phyloP scores from a whole-genome alignment of 176 grass and related monocot genomes.

The Microstegium vimineum region DNA sequence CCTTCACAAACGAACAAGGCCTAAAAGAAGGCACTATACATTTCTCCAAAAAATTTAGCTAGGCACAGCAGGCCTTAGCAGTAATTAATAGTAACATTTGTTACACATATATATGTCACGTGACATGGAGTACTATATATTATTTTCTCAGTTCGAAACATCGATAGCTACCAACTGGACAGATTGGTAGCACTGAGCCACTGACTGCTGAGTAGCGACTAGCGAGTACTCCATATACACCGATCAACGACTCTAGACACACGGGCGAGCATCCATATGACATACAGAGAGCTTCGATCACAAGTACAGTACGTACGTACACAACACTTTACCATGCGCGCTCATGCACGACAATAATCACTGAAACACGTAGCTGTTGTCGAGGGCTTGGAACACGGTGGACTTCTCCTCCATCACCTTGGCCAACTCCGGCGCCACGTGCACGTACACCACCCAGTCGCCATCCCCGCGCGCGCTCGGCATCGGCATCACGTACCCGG shows the following conservation, averaged over 20 bases:
- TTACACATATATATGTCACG: too few species aligned
- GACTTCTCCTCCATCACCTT: conserved; percentile 51
- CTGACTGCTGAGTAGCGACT: too few species aligned
- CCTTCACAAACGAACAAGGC: too few species aligned
- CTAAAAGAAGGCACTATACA: too few species aligned
- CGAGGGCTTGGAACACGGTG: conserved; percentile 37
- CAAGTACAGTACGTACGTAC: too few species aligned
- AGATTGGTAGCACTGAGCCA: neutral
- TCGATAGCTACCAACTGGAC: neutral
- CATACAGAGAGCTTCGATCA: neutral
- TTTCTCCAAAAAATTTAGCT: too few species aligned
- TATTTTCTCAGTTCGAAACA: too few species aligned
- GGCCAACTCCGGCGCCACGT: conserved; percentile 30
- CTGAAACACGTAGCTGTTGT: conserved; percentile 38
- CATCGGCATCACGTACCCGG: conserved; percentile 77
- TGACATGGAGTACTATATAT: too few species aligned
- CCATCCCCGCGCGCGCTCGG: conserved; percentile 43
- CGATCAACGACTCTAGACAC: neutral
- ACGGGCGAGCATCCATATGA: neutral
- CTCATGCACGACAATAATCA: neutral
- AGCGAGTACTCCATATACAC: neutral
- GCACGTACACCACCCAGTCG: conserved; percentile 70
- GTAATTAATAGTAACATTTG: too few species aligned
- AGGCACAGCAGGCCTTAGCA: too few species aligned
- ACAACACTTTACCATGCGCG: neutral